These are phyloP conservation scores for Hymenoscyphus repandus DNA, from an alignment of 2,329 filamentous ascomycete species.

Conservation along the genomic window DNA sequence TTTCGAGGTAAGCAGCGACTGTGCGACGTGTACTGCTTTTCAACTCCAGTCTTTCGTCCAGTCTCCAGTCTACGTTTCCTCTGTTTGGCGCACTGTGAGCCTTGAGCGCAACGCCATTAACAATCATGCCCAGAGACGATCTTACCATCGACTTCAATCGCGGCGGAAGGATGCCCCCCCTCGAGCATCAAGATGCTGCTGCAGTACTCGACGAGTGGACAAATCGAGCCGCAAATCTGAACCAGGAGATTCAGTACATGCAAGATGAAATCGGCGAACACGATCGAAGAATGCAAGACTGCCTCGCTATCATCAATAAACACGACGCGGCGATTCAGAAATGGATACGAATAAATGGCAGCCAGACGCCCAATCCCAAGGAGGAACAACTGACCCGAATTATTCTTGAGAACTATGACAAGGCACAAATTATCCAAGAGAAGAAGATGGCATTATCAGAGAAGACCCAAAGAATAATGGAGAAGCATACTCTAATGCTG, in stretches of 20 bases:
- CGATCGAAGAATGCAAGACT: slow-evolving; percentile 66
- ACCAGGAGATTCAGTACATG: slow-evolving; percentile 76
- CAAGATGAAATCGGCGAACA: slow-evolving; percentile 81
- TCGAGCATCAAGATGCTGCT: slow-evolving; percentile 57
- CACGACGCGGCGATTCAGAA: slow-evolving; percentile 73
- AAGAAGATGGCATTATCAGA: slow-evolving; percentile 69
- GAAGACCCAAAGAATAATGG: slow-evolving; percentile 55
- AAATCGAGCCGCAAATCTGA: slow-evolving; percentile 69
- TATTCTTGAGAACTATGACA: slow-evolving; percentile 63
- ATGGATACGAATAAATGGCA: slow-evolving; percentile 73
- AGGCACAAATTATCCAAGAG: slow-evolving; percentile 64
- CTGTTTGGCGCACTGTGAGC: slow-evolving; percentile 19
- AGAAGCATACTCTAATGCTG: slow-evolving; percentile 58
- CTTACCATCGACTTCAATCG: slow-evolving; percentile 62
- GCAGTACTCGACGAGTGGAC: slow-evolving; percentile 76
- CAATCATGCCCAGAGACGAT: slow-evolving; percentile 69
- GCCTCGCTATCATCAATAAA: slow-evolving; percentile 62
- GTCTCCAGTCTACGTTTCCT: slow-evolving; percentile 1
- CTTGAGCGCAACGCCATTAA: slow-evolving; percentile 41
- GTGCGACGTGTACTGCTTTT: slow-evolving; percentile 14
- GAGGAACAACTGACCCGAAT: slow-evolving; percentile 63
- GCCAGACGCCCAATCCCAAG: slow-evolving; percentile 67
- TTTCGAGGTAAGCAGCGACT: slow-evolving; percentile 26
- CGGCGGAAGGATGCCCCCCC: slow-evolving; percentile 49
- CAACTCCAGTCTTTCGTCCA: slow-evolving; percentile 3